Conservation (phyloP, 2,329 filamentous ascomycete genomes). For the Myriosclerotinia duriaeana region DNA sequence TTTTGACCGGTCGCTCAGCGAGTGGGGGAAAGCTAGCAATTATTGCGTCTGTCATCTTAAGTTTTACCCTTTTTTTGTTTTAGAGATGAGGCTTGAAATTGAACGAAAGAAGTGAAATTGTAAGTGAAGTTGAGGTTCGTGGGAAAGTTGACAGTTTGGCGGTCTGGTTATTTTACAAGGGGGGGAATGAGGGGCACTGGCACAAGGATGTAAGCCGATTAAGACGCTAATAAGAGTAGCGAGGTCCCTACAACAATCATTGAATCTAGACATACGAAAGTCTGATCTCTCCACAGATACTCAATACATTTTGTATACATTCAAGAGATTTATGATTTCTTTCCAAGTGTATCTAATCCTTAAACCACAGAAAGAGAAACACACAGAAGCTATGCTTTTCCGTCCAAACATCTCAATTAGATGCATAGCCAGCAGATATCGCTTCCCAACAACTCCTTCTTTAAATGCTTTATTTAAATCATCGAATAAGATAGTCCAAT, state of each 20-base stretch:
- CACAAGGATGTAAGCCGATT: constrained; percentile 3
- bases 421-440: background rate
- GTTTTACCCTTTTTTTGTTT: background rate
- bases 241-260: constrained; percentile 8
- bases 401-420: background rate
- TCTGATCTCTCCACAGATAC: background rate
- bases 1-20: constrained; percentile 79
- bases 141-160: constrained; percentile 18
- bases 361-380: background rate
- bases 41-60: constrained; percentile 21
- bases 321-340: background rate
- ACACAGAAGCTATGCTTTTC: background rate
- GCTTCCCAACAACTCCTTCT: constrained; percentile 31
- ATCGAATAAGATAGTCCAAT: background rate
- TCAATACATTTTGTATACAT: background rate
- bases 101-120: constrained; percentile 7
- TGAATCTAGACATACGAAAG: background rate
- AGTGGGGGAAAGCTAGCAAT: constrained; percentile 59
- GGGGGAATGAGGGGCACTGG: constrained; percentile 6
- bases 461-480: constrained; percentile 26
- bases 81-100: no score
- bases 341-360: background rate
- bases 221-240: constrained; percentile 1
- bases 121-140: background rate
- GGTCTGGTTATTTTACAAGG: constrained; percentile 11